Conservation (phyloP, 495 filamentous ascomycete species). For the Aspergillus hancockii region DNA sequence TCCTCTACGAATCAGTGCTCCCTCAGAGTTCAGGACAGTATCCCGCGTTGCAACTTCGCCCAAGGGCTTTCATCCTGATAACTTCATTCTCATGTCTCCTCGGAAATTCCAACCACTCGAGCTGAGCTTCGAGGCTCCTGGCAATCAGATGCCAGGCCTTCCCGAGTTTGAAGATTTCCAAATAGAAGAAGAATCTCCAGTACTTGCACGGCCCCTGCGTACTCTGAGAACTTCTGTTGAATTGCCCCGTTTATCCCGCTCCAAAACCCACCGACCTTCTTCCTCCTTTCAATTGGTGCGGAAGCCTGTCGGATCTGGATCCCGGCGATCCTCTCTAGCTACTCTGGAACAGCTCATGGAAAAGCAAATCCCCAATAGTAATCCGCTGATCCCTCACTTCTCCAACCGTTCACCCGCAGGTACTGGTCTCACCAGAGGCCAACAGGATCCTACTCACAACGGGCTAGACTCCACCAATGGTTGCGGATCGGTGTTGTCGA, state of each 20-base stretch:
- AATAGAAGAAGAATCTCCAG: conserved; percentile 21
- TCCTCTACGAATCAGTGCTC: conserved; percentile 50
- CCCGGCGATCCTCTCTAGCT: conserved; percentile 33
- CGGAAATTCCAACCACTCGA: conserved; percentile 66
- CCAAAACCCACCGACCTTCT: conserved; percentile 29
- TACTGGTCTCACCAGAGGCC: conserved; percentile 14
- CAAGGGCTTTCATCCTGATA: conserved; percentile 18
- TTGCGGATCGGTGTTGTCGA: background rate
- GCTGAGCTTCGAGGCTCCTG: conserved; percentile 69
- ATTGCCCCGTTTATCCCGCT: conserved; percentile 18
- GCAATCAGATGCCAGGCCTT: conserved; percentile 64
- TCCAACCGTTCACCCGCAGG: conserved; percentile 26
- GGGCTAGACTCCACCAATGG: conserved; percentile 17
- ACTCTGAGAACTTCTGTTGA: conserved; percentile 26
- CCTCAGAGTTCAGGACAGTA: conserved; percentile 55
- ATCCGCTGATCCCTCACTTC: conserved; percentile 46
- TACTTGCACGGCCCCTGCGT: conserved; percentile 29
- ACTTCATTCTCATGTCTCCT: background rate
- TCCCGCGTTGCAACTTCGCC: conserved; percentile 36
- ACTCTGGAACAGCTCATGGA: conserved; percentile 30
- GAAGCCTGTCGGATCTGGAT: conserved; percentile 44
- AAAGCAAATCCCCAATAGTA: conserved; percentile 22
- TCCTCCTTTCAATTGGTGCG: conserved; percentile 37
- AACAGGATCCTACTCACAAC: conserved; percentile 13
- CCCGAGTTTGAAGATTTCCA: conserved; percentile 45